Base-by-base conservation (phyloP, 2,329 filamentous ascomycete genomes). In the Colletotrichum agaves region DNA sequence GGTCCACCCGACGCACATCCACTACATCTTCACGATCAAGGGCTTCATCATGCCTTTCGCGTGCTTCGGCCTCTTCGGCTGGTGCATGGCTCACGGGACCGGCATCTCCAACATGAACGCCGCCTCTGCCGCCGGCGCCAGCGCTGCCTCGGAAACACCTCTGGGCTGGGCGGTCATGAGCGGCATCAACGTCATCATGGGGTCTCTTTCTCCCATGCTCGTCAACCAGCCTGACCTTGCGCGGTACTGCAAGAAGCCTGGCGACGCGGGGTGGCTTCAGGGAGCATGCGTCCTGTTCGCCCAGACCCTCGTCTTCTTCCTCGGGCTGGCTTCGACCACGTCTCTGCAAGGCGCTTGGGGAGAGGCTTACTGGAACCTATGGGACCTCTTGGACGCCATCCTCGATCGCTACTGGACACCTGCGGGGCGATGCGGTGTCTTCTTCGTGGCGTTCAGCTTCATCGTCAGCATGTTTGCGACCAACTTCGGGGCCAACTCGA, bases 161-260 rank as follows among this genome's bases (percentile, higher is more conserved):
- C 74, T 79, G 1, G 79, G 78, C 33, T 81, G 79, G 79, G 72
- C 74, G 52, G 73, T 80, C 60, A 76, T 81, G 69, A 70, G 71
- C 15, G 79, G 78, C 44, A 77, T 81, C 65, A 81, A 80, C 71
- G 73, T 75, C 57, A 75, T 80, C 62, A 75, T 81, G 72, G 78
- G 79, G 8, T 73, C 72, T 13, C 75, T 76, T 33, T 78, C 73
- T 5, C 76, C 75, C 5, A 72, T 79, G 69, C 69, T 79, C 17
- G 76, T 79, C 13, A 79, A 75, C 47, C 77, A 79, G 39, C 78
- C 78, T 13, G 78, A 80, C 66, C 71, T 80, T 11, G 74, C 78
- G 11, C 73, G 78, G 5, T 80, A 80, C 68, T 76, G 74, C 59
- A 73, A 73, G 47, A 74, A 72, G 55, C 71, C 77, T 0, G 65